phyloP scores from a whole-genome alignment of 441 rosid genomes.

The Pelargonium myrrhifolium region DNA sequence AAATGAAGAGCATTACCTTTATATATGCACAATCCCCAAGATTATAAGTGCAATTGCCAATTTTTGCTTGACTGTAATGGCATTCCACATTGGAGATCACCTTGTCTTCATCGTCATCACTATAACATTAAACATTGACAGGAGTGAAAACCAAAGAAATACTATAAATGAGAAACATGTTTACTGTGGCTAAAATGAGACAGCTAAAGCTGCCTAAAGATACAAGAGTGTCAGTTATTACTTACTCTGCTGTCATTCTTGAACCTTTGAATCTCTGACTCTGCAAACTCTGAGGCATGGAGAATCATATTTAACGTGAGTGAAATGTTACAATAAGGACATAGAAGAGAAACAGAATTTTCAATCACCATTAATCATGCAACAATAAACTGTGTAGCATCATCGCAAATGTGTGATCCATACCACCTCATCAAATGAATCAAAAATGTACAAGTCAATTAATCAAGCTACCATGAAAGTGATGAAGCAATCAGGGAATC shows the following conservation, averaged over 20 bases:
- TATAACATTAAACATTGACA: constrained; percentile 15
- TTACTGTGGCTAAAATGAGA: constrained; percentile 7
- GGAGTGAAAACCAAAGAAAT: constrained; percentile 20
- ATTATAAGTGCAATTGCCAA: constrained; percentile 41
- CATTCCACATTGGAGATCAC: constrained; percentile 74
- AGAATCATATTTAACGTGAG: constrained; percentile 25
- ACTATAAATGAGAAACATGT: constrained; percentile 11
- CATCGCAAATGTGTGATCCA: neutral
- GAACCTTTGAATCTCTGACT: constrained; percentile 33
- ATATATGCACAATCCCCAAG: constrained; percentile 73
- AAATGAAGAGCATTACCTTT: constrained; percentile 35
- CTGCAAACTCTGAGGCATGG: constrained; percentile 38
- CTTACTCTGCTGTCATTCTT: constrained; percentile 43
- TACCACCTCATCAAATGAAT: constrained; percentile 5
- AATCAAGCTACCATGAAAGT: neutral
- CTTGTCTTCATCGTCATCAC: constrained; percentile 73
- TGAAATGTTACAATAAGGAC: constrained; percentile 8
- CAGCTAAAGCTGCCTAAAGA: constrained; percentile 17
- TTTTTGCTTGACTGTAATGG: constrained; percentile 67
- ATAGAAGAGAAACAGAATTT: neutral
- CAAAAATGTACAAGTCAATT: neutral
- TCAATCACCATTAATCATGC: neutral
- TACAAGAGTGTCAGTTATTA: constrained; percentile 21
- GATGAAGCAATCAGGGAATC: neutral
- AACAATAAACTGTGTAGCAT: neutral